A percentile compares a stretch with the other conserved stretches of the same genome.
phyloP scores from a whole-genome alignment of 1,139 yeast genomes.

The Pneumocystis oryctolagi region DNA sequence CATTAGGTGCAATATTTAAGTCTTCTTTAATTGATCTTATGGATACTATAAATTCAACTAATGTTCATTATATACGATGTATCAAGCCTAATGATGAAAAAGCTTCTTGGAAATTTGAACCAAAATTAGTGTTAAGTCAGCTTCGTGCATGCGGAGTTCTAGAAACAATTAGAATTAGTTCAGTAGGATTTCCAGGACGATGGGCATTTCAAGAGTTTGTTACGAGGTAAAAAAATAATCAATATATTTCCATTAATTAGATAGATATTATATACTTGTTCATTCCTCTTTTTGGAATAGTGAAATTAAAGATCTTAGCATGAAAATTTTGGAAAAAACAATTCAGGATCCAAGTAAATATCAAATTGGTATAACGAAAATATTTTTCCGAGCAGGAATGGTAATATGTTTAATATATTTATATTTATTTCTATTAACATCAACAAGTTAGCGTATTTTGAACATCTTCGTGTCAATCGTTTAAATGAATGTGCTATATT shows the following conservation, averaged over 20 bases:
- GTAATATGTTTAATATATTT: background rate
- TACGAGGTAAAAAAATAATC: background rate
- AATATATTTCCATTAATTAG: conserved; percentile 15
- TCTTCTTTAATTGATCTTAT: conserved; percentile 81
- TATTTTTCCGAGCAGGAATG: conserved; percentile 89
- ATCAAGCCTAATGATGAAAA: conserved; percentile 92
- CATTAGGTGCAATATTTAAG: conserved; percentile 88
- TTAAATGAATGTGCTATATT: conserved; percentile 62
- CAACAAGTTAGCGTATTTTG: conserved; percentile 51
- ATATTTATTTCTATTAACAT: background rate
- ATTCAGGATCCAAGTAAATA: conserved; percentile 51
- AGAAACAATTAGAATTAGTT: conserved; percentile 88
- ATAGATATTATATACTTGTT: conserved; percentile 70
- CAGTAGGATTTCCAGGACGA: conserved; percentile 96
- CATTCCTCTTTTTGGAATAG: conserved; percentile 54
- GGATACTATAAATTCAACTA: conserved; percentile 84
- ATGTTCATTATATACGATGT: conserved; percentile 93
- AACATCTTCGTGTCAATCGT: conserved; percentile 68
- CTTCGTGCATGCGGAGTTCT: conserved; percentile 96
- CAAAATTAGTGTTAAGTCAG: conserved; percentile 88
- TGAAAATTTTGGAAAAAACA: conserved; percentile 44
- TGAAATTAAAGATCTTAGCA: conserved; percentile 12
- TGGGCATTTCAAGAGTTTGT: conserved; percentile 94
- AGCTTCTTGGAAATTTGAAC: conserved; percentile 91
- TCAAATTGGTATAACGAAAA: conserved; percentile 68